Conservation (phyloP, 805 yeast species). For the Pichia californica region DNA sequence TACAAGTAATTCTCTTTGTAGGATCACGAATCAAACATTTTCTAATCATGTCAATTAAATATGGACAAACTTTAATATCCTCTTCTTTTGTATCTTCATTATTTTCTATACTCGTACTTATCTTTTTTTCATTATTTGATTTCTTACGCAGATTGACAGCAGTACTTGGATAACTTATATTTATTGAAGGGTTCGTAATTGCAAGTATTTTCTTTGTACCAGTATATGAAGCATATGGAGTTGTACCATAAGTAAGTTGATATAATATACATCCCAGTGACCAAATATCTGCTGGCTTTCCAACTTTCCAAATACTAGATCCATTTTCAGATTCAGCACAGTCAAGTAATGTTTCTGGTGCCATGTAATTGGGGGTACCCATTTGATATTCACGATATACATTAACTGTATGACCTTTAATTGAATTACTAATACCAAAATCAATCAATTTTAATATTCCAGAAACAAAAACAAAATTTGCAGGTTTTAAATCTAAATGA, state of each 20-base stretch:
- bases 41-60: conserved; percentile 61
- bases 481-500: conserved; percentile 45
- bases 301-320: conserved; percentile 61
- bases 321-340: conserved; percentile 25
- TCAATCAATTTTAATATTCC: conserved; percentile 86
- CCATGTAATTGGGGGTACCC: conserved; percentile 97
- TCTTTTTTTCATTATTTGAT: background rate
- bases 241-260: conserved; percentile 90
- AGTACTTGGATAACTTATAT: conserved; percentile 55
- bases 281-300: conserved; percentile 96
- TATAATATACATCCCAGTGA: conserved; percentile 94
- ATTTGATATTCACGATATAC: conserved; percentile 84
- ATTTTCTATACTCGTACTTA: background rate
- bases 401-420: conserved; percentile 87
- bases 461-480: conserved; percentile 70
- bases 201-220: conserved; percentile 78
- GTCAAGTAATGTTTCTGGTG: conserved; percentile 87
- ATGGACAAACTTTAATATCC: conserved; percentile 22
- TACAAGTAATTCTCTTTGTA: conserved; percentile 53
- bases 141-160: conserved; percentile 9
- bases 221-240: conserved; percentile 78
- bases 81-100: conserved; percentile 1
- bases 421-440: conserved; percentile 93
- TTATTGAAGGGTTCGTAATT: conserved; percentile 77
- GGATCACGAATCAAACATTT: conserved; percentile 73